Percentiles rank a stretch among this genome's conserved stretches.
These are phyloP conservation scores for Curvularia spicifera DNA, from an alignment of 2,329 filamentous ascomycete species.

Conservation along the genomic window DNA sequence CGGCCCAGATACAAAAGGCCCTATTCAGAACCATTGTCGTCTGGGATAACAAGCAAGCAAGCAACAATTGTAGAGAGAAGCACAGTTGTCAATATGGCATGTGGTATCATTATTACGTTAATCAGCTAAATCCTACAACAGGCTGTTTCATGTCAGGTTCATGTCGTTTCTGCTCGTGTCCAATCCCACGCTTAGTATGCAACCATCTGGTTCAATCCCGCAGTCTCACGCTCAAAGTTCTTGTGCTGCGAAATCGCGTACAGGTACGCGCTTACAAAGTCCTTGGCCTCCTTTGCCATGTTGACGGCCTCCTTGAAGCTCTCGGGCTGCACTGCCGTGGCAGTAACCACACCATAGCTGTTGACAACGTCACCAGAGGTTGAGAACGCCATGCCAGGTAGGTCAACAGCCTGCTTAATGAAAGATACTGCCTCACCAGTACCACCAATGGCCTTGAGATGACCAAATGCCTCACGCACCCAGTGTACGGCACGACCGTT, in stretches of 20 bases:
- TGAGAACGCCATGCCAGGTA: conserved; percentile 59
- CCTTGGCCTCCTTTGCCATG: conserved; percentile 70
- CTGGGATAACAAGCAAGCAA: background rate
- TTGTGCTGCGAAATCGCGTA: conserved; percentile 73
- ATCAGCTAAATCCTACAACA: background rate
- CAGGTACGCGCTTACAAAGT: conserved; percentile 75
- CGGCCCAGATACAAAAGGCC: background rate
- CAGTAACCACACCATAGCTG: conserved; percentile 79
- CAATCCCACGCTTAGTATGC: conserved; percentile 63
- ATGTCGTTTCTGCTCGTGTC: background rate
- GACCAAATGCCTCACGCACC: conserved; percentile 80
- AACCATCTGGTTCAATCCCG: conserved; percentile 70
- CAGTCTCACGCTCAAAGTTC: conserved; percentile 75
- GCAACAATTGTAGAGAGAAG: background rate
- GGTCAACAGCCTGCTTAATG: conserved; percentile 57
- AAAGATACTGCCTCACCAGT: conserved; percentile 74
- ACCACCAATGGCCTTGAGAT: conserved; percentile 79
- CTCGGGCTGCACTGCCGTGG: conserved; percentile 60
- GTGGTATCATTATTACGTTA: conserved; percentile 2
- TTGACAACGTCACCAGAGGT: conserved; percentile 62
- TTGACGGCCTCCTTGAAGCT: conserved; percentile 67
- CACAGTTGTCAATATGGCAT: background rate
- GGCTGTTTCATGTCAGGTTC: background rate
- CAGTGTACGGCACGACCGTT: conserved; percentile 78
- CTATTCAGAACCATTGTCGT: background rate